A percentile compares a stretch with the other conserved stretches of the same genome.
These are phyloP conservation scores for Mortierella sp. DNA, from an alignment of 371 early-diverging fungal species.

Conservation along the genomic window DNA sequence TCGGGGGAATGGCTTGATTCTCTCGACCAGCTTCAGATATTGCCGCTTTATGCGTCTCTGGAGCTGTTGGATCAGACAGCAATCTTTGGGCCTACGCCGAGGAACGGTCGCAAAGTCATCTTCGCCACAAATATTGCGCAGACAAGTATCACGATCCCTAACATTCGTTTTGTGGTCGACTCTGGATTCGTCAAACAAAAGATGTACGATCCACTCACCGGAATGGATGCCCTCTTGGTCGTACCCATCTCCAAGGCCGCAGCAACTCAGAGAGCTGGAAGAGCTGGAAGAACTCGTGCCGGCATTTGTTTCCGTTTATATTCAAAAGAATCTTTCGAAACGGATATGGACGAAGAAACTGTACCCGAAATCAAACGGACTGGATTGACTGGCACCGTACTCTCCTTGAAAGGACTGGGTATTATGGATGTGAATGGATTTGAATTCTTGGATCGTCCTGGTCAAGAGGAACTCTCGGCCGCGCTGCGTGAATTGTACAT, in stretches of 20 bases:
- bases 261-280: slow-evolving; percentile 96
- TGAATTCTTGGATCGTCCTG: slow-evolving; percentile 98
- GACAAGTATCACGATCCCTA: slow-evolving; percentile 95
- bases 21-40: slow-evolving; percentile 66
- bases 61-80: slow-evolving; percentile 90
- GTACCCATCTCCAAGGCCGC: slow-evolving; percentile 91
- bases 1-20: slow-evolving; percentile 29
- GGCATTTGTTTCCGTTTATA: slow-evolving; percentile 98
- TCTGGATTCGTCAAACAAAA: slow-evolving; percentile 93
- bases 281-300: slow-evolving; percentile 89
- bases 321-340: slow-evolving; percentile 86
- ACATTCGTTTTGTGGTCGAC: slow-evolving; percentile 93
- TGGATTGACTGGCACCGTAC: slow-evolving; percentile 88
- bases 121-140: slow-evolving; percentile 99
- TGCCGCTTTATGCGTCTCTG: slow-evolving; percentile 93
- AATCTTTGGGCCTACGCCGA: slow-evolving; percentile 91
- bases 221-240: slow-evolving; percentile 86
- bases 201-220: slow-evolving; percentile 78
- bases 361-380: slow-evolving; percentile 96
- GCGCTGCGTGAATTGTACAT: slow-evolving; percentile 93
- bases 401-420: slow-evolving; percentile 90
- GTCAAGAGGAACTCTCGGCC: slow-evolving; percentile 57
- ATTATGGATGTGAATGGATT: slow-evolving; percentile 94
- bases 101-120: slow-evolving; percentile 90
- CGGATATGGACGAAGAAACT: slow-evolving; percentile 88